Evolutionary conservation across 2,329 filamentous ascomycete species (phyloP).

Genomic region (Coniella lustricola): DNA sequence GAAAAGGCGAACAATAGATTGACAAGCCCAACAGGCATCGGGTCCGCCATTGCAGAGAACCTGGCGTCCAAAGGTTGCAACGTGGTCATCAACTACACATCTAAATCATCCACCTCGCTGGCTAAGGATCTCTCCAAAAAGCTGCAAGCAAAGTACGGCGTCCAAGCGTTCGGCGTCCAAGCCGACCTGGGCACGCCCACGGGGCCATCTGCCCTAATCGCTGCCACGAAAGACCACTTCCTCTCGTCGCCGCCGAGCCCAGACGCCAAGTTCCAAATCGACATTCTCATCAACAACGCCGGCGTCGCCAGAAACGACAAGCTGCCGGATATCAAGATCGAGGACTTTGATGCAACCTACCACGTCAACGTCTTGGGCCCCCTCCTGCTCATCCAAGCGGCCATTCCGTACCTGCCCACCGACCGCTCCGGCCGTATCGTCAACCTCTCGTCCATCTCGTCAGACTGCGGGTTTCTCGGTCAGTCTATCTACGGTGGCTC

Average conservation of each 20-base stretch:
- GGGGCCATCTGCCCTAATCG: constrained; percentile 54
- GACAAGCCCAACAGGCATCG: constrained; percentile 76
- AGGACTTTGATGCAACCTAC: constrained; percentile 66
- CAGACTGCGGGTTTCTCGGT: constrained; percentile 45
- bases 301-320: constrained; percentile 61
- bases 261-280: constrained; percentile 54
- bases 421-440: constrained; percentile 56
- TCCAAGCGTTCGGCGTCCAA: constrained; percentile 57
- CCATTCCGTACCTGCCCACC: constrained; percentile 58
- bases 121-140: constrained; percentile 56
- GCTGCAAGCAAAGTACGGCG: constrained; percentile 49
- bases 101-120: constrained; percentile 27
- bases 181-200: constrained; percentile 61
- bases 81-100: constrained; percentile 64
- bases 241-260: constrained; percentile 31
- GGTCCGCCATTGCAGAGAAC: constrained; percentile 55
- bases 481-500: constrained; percentile 51
- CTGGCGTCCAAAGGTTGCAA: constrained; percentile 65
- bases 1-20: too few relatives aligned
- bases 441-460: constrained; percentile 48
- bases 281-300: constrained; percentile 85
- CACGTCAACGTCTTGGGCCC: constrained; percentile 77
- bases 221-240: constrained; percentile 53
- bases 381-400: constrained; percentile 68
- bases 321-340: constrained; percentile 53